Conservation (phyloP, 305 asterid genomes). For the Stenogyne calaminthoides region DNA sequence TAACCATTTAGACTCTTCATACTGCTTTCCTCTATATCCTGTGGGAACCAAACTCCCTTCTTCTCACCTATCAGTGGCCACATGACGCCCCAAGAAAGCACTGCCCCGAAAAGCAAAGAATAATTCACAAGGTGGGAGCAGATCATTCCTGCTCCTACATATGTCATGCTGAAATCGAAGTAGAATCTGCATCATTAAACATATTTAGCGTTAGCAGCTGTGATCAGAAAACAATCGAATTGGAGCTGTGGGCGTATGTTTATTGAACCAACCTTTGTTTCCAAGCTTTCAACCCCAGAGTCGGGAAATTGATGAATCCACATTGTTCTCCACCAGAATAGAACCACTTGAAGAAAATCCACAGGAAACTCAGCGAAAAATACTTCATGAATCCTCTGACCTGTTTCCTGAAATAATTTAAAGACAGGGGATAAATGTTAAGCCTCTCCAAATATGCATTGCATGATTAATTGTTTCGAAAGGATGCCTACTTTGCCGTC, state of each 20-base stretch:
- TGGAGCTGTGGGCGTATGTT: neutral
- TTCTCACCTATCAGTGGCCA: constrained; percentile 67
- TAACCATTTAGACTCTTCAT: constrained; percentile 48
- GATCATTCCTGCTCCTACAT: constrained; percentile 91
- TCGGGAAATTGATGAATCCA: constrained; percentile 56
- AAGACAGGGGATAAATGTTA: neutral
- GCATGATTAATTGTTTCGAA: neutral
- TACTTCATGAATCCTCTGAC: constrained; percentile 54
- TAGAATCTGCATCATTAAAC: constrained; percentile 64
- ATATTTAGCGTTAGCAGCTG: constrained; percentile 2
- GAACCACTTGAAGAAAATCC: constrained; percentile 71
- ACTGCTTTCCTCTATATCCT: constrained; percentile 37
- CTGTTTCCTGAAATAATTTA: constrained; percentile 44
- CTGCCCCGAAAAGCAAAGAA: constrained; percentile 79
- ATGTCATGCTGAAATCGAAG: constrained; percentile 85
- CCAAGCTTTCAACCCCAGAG: constrained; percentile 58
- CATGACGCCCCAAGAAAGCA: constrained; percentile 88
- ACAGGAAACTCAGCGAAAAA: constrained; percentile 51
- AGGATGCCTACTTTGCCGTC: constrained; percentile 43
- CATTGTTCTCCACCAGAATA: constrained; percentile 56
- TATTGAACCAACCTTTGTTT: constrained; percentile 42
- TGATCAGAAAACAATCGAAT: neutral
- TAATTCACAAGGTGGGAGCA: constrained; percentile 84
- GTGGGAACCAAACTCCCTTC: constrained; percentile 74
- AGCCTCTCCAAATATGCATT: neutral